phyloP scores from a whole-genome alignment of 805 yeast species.

The Myxozyma vanderwaltii region DNA sequence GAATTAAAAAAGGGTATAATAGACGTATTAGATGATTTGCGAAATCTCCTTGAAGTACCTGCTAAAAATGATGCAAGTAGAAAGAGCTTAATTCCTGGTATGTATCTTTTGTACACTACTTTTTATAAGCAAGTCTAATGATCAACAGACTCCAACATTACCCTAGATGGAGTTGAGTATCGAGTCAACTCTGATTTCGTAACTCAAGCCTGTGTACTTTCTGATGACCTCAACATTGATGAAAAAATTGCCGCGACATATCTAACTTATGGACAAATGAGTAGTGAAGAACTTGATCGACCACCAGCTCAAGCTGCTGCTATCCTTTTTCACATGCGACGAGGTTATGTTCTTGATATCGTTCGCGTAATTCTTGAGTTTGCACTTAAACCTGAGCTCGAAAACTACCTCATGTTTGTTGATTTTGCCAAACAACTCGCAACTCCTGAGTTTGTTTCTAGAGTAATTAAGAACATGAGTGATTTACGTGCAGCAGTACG shows the following conservation, averaged over 20 bases:
- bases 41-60: constrained; percentile 44
- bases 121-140: neutral
- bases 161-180: constrained; percentile 57
- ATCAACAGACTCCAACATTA: constrained; percentile 45
- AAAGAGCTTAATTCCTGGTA: constrained; percentile 39
- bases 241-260: constrained; percentile 76
- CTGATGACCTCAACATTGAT: constrained; percentile 73
- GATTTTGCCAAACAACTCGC: constrained; percentile 14
- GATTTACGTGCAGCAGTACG: constrained; percentile 59
- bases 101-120: constrained; percentile 3
- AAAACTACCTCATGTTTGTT: constrained; percentile 22
- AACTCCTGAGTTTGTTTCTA: constrained; percentile 43
- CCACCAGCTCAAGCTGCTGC: constrained; percentile 52
- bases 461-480: constrained; percentile 57
- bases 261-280: constrained; percentile 52
- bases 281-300: constrained; percentile 45
- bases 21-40: constrained; percentile 41
- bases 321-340: constrained; percentile 66
- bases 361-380: constrained; percentile 30
- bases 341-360: constrained; percentile 69
- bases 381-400: neutral
- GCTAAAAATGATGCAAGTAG: constrained; percentile 44
- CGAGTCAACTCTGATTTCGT: constrained; percentile 68
- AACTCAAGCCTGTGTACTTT: constrained; percentile 55
- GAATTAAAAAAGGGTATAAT: neutral